Conservation (phyloP, 257 asterid genomes). For the Ophiorrhiza pumila region DNA sequence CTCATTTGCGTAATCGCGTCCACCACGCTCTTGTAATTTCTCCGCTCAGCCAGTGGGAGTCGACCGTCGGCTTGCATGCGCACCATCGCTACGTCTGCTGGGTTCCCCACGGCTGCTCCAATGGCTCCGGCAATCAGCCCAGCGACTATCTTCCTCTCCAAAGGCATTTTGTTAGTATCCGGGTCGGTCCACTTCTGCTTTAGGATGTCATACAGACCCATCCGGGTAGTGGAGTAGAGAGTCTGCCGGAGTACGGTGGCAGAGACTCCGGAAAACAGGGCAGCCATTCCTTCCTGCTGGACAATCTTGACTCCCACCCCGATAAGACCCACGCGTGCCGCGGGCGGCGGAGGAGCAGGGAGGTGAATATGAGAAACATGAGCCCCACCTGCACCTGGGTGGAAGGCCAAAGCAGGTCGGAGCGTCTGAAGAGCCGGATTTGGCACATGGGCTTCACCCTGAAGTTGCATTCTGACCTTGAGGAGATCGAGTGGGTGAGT, state of each 20-base stretch:
- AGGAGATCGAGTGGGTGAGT: slow-evolving; percentile 83
- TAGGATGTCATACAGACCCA: slow-evolving; percentile 80
- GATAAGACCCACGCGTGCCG: slow-evolving; percentile 60
- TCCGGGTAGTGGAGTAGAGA: slow-evolving; percentile 80
- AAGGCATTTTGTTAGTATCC: slow-evolving; percentile 43
- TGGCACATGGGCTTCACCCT: slow-evolving; percentile 47
- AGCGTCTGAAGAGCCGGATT: slow-evolving; percentile 28
- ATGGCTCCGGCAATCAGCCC: slow-evolving; percentile 81
- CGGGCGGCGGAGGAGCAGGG: slow-evolving; percentile 35
- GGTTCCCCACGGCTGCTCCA: slow-evolving; percentile 92
- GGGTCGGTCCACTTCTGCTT: slow-evolving; percentile 77
- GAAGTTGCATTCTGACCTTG: slow-evolving; percentile 87
- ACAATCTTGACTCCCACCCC: slow-evolving; percentile 60
- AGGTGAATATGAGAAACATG: slow-evolving; percentile 26
- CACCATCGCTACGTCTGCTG: slow-evolving; percentile 93
- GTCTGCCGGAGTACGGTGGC: slow-evolving; percentile 95
- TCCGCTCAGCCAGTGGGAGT: slow-evolving; percentile 64
- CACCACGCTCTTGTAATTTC: slow-evolving; percentile 79
- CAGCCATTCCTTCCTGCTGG: slow-evolving; percentile 67
- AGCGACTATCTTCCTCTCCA: slow-evolving; percentile 55
- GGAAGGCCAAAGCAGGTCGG: slow-evolving; percentile 68
- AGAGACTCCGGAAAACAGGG: slow-evolving; percentile 84
- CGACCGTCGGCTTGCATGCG: slow-evolving; percentile 98
- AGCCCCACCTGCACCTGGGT: slow-evolving; percentile 17
- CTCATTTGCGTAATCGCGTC: slow-evolving; percentile 82